Evolutionary conservation across 2,329 filamentous ascomycete species (phyloP).

Genomic region (Sphaceloma murrayae): DNA sequence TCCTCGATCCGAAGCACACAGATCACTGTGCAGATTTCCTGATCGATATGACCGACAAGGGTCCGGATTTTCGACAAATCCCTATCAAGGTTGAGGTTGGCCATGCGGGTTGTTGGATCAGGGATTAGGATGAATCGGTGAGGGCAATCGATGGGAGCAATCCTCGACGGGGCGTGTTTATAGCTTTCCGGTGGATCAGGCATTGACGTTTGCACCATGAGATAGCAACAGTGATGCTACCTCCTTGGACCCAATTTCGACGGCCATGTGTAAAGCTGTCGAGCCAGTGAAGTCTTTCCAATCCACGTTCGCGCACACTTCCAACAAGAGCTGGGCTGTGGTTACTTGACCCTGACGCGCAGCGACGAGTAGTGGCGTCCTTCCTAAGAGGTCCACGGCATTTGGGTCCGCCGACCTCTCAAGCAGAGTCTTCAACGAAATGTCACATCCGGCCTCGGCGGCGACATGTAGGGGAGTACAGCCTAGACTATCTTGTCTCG

Average conservation of each 20-base stretch:
- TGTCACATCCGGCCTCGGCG: not conserved
- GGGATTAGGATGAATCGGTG: too few species aligned
- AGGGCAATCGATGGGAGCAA: too few species aligned
- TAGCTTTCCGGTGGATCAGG: not conserved
- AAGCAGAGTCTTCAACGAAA: not conserved
- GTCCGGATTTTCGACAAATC: constrained; percentile 1
- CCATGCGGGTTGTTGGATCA: not conserved
- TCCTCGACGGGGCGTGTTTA: too few species aligned
- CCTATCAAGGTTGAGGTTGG: constrained; percentile 7
- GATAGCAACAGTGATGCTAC: not conserved
- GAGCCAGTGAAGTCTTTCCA: constrained; percentile 1
- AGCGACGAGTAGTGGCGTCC: not conserved
- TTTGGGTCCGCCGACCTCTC: not conserved
- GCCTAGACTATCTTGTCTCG: not conserved
- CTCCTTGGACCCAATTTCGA: not conserved
- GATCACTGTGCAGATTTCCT: constrained; percentile 3
- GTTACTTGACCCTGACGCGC: not conserved
- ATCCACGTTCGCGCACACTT: not conserved
- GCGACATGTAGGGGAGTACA: not conserved
- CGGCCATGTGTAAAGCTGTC: not conserved
- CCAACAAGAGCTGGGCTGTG: not conserved
- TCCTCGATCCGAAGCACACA: constrained; percentile 1
- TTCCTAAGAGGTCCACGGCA: not conserved
- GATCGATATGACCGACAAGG: constrained; percentile 7
- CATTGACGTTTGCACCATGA: not conserved